Percentiles rank a stretch among this genome's conserved stretches.
These are phyloP conservation scores for Ceriops decandra DNA, from an alignment of 345 rosid genomes.

Conservation along the genomic window DNA sequence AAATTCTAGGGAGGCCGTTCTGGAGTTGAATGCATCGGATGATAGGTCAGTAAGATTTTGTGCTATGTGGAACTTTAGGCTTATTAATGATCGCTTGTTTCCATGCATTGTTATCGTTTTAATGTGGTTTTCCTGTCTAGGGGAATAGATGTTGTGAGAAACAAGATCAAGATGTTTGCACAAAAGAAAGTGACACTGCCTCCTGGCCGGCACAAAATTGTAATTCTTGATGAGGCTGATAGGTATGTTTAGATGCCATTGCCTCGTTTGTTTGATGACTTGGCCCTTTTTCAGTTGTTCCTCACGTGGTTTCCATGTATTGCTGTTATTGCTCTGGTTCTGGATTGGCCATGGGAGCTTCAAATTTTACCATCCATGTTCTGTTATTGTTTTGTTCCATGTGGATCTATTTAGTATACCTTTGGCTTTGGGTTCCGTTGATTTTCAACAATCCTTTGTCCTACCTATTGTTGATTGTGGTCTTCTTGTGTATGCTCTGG, in stretches of 20 bases:
- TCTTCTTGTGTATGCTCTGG: neutral
- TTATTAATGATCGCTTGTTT: neutral
- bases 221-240: slow-evolving; percentile 95
- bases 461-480: neutral
- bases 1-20: slow-evolving; percentile 72
- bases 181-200: slow-evolving; percentile 92
- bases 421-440: neutral
- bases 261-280: neutral
- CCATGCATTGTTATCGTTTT: slow-evolving; percentile 2
- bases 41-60: slow-evolving; percentile 51
- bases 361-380: neutral
- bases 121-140: slow-evolving; percentile 26
- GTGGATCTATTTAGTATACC: neutral
- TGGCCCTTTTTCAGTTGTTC: neutral
- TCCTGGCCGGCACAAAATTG: slow-evolving; percentile 84
- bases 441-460: neutral
- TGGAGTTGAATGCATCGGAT: slow-evolving; percentile 96
- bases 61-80: neutral
- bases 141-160: slow-evolving; percentile 92
- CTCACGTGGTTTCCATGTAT: too few species aligned
- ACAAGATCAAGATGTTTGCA: slow-evolving; percentile 99
- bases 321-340: neutral
- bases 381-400: neutral
- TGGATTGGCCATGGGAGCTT: neutral
- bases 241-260: slow-evolving; percentile 41